A percentile compares a stretch with the other conserved stretches of the same genome.
Conservation (phyloP, 805 yeast genomes). For the Diddensiella transvaalensis region DNA sequence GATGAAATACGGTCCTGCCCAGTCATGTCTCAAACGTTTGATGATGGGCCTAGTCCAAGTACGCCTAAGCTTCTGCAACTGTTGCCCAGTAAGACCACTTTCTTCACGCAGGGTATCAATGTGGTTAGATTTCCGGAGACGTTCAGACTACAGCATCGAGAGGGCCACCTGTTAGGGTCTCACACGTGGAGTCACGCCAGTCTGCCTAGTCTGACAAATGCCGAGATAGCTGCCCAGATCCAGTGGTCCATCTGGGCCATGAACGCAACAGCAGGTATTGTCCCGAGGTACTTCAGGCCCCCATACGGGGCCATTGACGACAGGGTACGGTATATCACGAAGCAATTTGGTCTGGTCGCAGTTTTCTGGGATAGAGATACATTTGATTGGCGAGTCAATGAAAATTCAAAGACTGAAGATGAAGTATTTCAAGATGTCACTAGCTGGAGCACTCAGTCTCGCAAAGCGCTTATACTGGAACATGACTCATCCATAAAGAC, state of each 20-base stretch:
- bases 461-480: constrained; percentile 70
- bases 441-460: constrained; percentile 43
- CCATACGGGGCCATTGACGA: constrained; percentile 95
- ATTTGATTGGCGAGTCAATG: constrained; percentile 79
- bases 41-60: constrained; percentile 85
- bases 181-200: constrained; percentile 94
- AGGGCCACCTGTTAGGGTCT: constrained; percentile 78
- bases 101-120: constrained; percentile 81
- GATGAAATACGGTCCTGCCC: constrained; percentile 80
- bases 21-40: constrained; percentile 79
- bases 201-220: constrained; percentile 72
- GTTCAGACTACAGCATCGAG: constrained; percentile 49
- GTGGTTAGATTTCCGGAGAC: constrained; percentile 73
- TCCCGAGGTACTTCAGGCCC: constrained; percentile 93
- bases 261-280: constrained; percentile 85
- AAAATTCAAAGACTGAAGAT: constrained; percentile 46
- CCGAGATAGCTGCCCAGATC: constrained; percentile 79
- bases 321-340: constrained; percentile 70
- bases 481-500: constrained; percentile 74
- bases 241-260: constrained; percentile 98
- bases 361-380: constrained; percentile 92
- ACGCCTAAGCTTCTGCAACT: constrained; percentile 57
- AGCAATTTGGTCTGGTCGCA: constrained; percentile 82
- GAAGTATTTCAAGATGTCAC: constrained; percentile 55
- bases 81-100: constrained; percentile 62